Percentiles rank a stretch among this genome's conserved stretches.
Conservation (phyloP, 164 flowering plant genomes). For the Annona squamosa region DNA sequence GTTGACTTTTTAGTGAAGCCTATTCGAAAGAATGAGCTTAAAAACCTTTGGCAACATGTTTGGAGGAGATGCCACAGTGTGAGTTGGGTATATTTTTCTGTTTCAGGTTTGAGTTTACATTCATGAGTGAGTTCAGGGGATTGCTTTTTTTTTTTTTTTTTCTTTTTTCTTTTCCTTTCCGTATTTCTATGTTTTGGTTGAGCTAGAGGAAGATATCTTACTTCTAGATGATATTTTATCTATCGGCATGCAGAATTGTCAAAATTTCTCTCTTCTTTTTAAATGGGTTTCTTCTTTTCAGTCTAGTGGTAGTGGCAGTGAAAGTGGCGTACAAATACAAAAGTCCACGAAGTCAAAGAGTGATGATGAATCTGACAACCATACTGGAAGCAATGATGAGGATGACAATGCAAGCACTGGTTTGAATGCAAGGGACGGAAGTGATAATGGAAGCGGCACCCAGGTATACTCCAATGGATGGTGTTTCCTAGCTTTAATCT, state of each 20-base stretch:
- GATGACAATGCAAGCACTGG: slow-evolving; percentile 38
- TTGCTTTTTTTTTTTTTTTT: neutral
- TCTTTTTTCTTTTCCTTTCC: neutral
- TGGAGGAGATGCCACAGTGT: slow-evolving; percentile 67
- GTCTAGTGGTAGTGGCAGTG: slow-evolving; percentile 79
- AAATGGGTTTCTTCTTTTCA: slow-evolving; percentile 14
- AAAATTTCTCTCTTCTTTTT: neutral
- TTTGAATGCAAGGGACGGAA: slow-evolving; percentile 38
- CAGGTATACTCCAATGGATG: slow-evolving; percentile 28
- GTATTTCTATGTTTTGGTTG: neutral
- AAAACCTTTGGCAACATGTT: slow-evolving; percentile 74
- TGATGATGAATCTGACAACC: slow-evolving; percentile 34
- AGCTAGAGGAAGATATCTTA: neutral
- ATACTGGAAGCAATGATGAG: slow-evolving; percentile 43
- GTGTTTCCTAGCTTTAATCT: neutral
- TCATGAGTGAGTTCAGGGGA: slow-evolving; percentile 5
- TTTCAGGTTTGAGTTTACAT: slow-evolving; percentile 2
- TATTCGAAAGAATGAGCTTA: slow-evolving; percentile 67
- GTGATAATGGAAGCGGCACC: slow-evolving; percentile 61
- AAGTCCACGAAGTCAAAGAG: slow-evolving; percentile 34
- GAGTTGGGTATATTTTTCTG: slow-evolving; percentile 18
- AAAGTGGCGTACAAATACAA: slow-evolving; percentile 42
- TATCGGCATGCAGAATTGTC: neutral
- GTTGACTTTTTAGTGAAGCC: slow-evolving; percentile 71
- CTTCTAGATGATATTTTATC: neutral